Base-by-base conservation (phyloP, 1,139 yeast species). In the Candida labiduridarum region DNA sequence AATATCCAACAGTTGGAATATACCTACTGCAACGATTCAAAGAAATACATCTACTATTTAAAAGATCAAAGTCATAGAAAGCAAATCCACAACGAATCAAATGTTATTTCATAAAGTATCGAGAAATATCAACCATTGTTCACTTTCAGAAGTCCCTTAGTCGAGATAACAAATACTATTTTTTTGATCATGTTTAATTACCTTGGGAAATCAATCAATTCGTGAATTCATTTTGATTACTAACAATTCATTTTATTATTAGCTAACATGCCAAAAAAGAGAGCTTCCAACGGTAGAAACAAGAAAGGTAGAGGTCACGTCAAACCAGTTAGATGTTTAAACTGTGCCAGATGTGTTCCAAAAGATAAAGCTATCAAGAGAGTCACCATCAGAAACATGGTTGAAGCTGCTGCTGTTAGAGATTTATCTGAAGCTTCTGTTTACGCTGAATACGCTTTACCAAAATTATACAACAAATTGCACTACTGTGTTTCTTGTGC, bases 271-370 rank as follows among this genome's bases (percentile, higher is more conserved):
- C 97, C 99, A 82, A 94, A 94, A 91, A 94, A 94, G 98, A 94
- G 99, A 91, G 91, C 98, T 82, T 90, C 97, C 95, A 91, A 91
- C 97, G 99, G 99, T 87, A 94, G 99, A 87, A 94, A 95, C 96
- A 94, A 94, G 96, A 91, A 91, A 86, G 99, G 99, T 79, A 94
- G 99, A 89, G 99, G 99, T 78, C 99, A 94, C 96, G 97, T 89
- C 80, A 88, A 89, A 83, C 96, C 97, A 77, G 97, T 94, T 76
- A 92, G 99, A 88, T 94, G 99, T 86, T 89, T 92, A 76, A 94
- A 94, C 97, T 94, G 99, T 83, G 89, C 97, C 72, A 91, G 96
- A 82, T 89, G 96, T 84, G 97, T 94, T 71, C 98, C 99, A 76
- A 95, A 94, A 90, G 99, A 94, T 80, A 95, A 94, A 89, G 97